Evolutionary conservation across 768 basidiomycete species (phyloP).

Genomic region (Phanerodontia chrysosporium): DNA sequence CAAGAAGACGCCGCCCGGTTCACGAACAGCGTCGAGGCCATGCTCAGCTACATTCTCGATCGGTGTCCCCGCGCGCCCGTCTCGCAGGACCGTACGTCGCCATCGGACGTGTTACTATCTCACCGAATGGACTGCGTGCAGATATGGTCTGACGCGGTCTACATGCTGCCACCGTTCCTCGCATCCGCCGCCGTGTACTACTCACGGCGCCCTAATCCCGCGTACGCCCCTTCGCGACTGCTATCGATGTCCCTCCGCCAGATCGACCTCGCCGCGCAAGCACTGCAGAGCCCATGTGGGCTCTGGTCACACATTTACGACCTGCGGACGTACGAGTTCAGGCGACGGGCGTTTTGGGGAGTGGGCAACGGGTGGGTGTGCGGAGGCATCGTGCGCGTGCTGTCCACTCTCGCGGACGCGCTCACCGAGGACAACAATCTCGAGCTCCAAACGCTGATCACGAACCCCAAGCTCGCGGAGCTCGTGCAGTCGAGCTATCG

Average conservation of each 20-base stretch:
- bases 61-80: conserved; percentile 14
- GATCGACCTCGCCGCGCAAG: conserved; percentile 14
- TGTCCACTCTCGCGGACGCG: conserved; percentile 5
- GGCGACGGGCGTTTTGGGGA: conserved; percentile 19
- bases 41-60: conserved; percentile 16
- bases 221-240: background rate
- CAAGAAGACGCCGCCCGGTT: background rate
- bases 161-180: conserved; percentile 21
- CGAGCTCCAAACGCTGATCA: background rate
- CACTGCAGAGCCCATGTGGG: conserved; percentile 13
- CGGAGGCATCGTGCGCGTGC: conserved; percentile 19
- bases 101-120: conserved; percentile 8
- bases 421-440: background rate
- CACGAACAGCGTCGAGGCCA: conserved; percentile 8
- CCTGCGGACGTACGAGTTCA: conserved; percentile 11
- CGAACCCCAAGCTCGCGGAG: background rate
- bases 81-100: background rate
- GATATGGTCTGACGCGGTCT: conserved; percentile 20
- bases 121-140: conserved; percentile 16
- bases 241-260: conserved; percentile 12
- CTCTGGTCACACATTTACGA: conserved; percentile 21
- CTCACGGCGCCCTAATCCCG: background rate
- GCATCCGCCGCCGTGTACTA: conserved; percentile 12
- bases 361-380: conserved; percentile 26
- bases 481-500: conserved; percentile 3